These are phyloP conservation scores for Phalaenopsis equestris DNA, from an alignment of 106 monocot genomes.

Conservation along the genomic window DNA sequence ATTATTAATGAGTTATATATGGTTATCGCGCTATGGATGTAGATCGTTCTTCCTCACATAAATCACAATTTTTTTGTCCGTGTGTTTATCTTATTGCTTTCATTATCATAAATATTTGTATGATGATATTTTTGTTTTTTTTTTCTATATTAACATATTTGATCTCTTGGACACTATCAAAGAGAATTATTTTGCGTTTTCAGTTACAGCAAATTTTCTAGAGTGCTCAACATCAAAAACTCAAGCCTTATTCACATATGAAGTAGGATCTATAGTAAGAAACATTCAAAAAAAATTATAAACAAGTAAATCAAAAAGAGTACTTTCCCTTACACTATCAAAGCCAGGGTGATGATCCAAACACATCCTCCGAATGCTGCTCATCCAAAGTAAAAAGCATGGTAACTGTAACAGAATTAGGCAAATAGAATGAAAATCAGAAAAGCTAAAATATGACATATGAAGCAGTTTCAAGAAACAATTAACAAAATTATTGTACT, in stretches of 20 bases:
- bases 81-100: not conserved
- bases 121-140: not conserved
- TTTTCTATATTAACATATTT: not conserved
- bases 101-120: not conserved
- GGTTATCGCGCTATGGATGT: not conserved
- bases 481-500: not conserved
- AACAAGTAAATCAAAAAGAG: not conserved
- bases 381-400: conserved; percentile 84
- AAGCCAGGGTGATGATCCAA: conserved; percentile 79
- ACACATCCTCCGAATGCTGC: conserved; percentile 85
- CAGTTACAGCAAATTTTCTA: not conserved
- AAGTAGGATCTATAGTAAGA: not conserved
- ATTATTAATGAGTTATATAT: not conserved
- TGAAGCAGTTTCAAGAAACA: not conserved
- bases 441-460: not conserved
- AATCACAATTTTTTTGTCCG: not conserved
- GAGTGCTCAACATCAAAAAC: conserved; percentile 2
- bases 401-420: conserved; percentile 58
- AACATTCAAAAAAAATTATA: not conserved
- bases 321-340: conserved; percentile 51
- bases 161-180: not conserved
- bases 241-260: not conserved
- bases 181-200: not conserved
- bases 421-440: not conserved
- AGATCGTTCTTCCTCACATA: not conserved